Conservation (phyloP, 2,329 filamentous ascomycete species). For the Claviceps africana region DNA sequence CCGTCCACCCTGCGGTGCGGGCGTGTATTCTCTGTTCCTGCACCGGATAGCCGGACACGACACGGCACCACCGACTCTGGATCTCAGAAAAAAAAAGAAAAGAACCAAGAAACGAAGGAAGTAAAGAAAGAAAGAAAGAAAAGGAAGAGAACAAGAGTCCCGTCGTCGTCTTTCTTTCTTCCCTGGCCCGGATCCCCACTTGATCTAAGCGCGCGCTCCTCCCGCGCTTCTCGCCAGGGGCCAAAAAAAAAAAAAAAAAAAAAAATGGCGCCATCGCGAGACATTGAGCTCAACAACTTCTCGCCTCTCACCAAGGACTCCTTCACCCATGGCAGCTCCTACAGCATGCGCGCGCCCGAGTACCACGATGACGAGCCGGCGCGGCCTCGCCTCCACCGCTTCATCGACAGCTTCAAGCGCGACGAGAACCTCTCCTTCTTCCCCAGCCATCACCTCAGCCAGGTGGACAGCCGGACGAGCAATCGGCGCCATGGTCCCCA, state of each 20-base stretch:
- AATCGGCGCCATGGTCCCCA: slow-evolving; percentile 22
- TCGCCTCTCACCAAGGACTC: slow-evolving; percentile 43
- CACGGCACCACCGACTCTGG: too few relatives aligned
- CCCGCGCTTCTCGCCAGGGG: background rate
- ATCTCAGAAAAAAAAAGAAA: too few relatives aligned
- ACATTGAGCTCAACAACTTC: slow-evolving; percentile 43
- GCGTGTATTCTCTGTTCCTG: too few relatives aligned
- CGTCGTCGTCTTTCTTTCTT: too few relatives aligned
- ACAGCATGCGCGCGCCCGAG: slow-evolving; percentile 36
- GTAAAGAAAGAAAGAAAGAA: too few relatives aligned
- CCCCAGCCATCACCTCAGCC: slow-evolving; percentile 27
- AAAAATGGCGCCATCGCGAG: slow-evolving; percentile 22
- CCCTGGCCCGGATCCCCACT: background rate
- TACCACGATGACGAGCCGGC: slow-evolving; percentile 27
- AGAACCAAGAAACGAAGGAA: too few relatives aligned
- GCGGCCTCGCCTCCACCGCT: slow-evolving; percentile 24
- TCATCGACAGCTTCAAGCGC: slow-evolving; percentile 49
- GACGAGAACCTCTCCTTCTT: slow-evolving; percentile 39
- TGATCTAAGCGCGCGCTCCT: background rate
- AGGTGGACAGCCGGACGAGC: slow-evolving; percentile 15
- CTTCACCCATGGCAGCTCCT: slow-evolving; percentile 32
- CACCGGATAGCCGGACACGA: too few relatives aligned
- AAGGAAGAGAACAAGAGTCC: too few relatives aligned
- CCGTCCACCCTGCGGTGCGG: too few relatives aligned
- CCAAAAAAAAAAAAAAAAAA: background rate